phyloP scores from a whole-genome alignment of 1,139 yeast species.

The Saccharomycopsis hybrid region DNA sequence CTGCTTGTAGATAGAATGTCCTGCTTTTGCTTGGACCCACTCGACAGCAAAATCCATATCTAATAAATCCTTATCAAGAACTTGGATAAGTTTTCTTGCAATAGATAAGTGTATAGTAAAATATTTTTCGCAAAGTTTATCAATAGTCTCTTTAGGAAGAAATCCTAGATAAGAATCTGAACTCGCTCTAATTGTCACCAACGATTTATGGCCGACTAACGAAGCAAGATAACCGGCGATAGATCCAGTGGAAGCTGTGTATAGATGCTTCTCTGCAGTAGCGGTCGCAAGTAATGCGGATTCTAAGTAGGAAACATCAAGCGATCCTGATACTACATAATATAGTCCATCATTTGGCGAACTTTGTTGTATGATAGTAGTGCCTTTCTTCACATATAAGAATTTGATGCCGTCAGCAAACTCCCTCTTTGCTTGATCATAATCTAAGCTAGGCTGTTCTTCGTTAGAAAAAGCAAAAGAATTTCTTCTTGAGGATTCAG shows the following conservation, averaged over 20 bases:
- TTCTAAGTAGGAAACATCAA: slow-evolving; percentile 60
- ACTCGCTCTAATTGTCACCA: slow-evolving; percentile 60
- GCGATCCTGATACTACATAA: slow-evolving; percentile 70
- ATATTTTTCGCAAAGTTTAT: slow-evolving; percentile 63
- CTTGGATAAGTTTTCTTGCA: slow-evolving; percentile 63
- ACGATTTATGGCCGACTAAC: slow-evolving; percentile 71
- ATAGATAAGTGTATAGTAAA: slow-evolving; percentile 72
- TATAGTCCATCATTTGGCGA: slow-evolving; percentile 66
- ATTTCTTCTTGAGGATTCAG: slow-evolving; percentile 17
- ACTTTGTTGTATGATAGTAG: slow-evolving; percentile 56
- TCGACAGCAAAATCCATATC: slow-evolving; percentile 88
- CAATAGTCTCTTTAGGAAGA: slow-evolving; percentile 56
- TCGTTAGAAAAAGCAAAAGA: slow-evolving; percentile 6
- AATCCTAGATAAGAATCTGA: slow-evolving; percentile 64
- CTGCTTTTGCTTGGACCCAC: slow-evolving; percentile 89
- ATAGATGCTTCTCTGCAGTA: slow-evolving; percentile 38
- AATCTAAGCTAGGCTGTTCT: slow-evolving; percentile 29
- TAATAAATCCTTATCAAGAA: slow-evolving; percentile 60
- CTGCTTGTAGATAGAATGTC: slow-evolving; percentile 70
- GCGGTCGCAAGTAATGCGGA: too few relatives aligned
- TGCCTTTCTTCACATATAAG: slow-evolving; percentile 46
- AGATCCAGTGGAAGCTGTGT: slow-evolving; percentile 69
- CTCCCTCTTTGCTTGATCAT: slow-evolving; percentile 51
- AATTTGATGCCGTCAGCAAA: slow-evolving; percentile 61
- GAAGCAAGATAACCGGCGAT: slow-evolving; percentile 84